Base-by-base conservation (phyloP, 2,329 filamentous ascomycete species). In the Drechslera avenae region DNA sequence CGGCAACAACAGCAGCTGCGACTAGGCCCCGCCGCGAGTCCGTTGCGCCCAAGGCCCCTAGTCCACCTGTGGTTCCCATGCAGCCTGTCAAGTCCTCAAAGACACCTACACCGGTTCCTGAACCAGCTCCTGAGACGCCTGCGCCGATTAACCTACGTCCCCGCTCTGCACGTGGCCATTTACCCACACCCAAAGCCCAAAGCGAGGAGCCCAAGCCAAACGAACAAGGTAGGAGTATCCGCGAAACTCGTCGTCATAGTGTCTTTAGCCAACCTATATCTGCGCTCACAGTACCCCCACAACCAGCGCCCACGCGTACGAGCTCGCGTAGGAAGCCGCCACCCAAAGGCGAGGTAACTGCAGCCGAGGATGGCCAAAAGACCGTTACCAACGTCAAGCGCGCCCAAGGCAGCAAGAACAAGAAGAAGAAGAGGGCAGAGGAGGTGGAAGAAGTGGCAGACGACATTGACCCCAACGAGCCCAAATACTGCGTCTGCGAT, bases 401-500 rank as follows among this genome's bases (percentile, higher is more conserved):
- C 39, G 88, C 88, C 1, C 62, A 68, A 46, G 69, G 69, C 13
- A 69, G 62, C 48, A 72, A 72, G 49, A 67, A 64, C 50, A 68
- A 66, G 41, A 67, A 61, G 56, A 89, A 86, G 77, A 90, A 63
- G 35, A 69, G 58, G 36, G 57, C 62, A 3, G 61, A 63, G 17
- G 60, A 59, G 32, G 61, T 66, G 9, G 42, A 50, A 13, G 66
- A 69, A 17, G 61, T 64, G 26, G 68, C 54, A 3, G 61, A 72
- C 19, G 76, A 79, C 21, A 88, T 92, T 64, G 88, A 91, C 66
- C 86, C 88, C 0, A 77, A 90, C 47, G 90, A 94, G 76, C 83
- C 86, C 34, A 79, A 84, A 56, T 94, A 94, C 72, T 94, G 90
- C 67, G 73, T 87, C 46, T 94, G 90, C 73, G 88, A 90, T 61